Evolutionary conservation across 2,329 filamentous ascomycete species (phyloP), one percentile per base, ranked within the genome.

Genomic region (Chaetomium globosum): DNA sequence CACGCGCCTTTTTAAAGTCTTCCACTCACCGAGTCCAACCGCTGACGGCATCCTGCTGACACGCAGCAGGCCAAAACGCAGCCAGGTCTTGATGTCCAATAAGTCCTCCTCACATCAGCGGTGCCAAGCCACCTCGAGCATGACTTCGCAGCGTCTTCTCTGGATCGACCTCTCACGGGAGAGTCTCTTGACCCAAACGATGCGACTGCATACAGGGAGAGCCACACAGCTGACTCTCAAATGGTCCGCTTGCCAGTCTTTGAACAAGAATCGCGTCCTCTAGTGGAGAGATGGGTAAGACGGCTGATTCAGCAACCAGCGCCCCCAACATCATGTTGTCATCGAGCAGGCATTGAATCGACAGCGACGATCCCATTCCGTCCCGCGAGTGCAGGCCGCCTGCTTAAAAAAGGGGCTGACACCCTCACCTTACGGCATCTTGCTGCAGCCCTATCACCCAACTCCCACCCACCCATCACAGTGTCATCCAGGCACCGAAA

Each of bases 301-400:
- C 28, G 57, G 69, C 69, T 71, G 69, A 71, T 67, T 71, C 69
- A 71, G 69, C 69, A 66, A 66, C 69, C 63, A 68, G 31, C 63
- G 61, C 55, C 54, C 30, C 30, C 30, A 36, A 12, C 30, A 33
- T 8, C 52, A 54, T 21, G 16, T 9, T 6, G 46, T 48, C 46
- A 48, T 48, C 46, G n/a, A 48, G 7, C n/a, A 23, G 19, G 46
- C 46, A 48, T 48, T 4, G 46, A 23, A 9, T 21, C 19, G 19
- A 23, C 46, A 51, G 31, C 31, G 30, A 16, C 52, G 54, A 54
- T 39, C 10, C 48, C 48, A 26, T 51, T 10, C 48, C 48, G 21
- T 51, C 48, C 48, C 23, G 48, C 23, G 10, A 28, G 48, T 51
- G 48, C 48, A 16, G 48, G 48, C 12, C 23, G 1, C 48, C 23